phyloP scores from a whole-genome alignment of 2,329 filamentous ascomycete genomes.

The Rhytidhysteron rufulum region DNA sequence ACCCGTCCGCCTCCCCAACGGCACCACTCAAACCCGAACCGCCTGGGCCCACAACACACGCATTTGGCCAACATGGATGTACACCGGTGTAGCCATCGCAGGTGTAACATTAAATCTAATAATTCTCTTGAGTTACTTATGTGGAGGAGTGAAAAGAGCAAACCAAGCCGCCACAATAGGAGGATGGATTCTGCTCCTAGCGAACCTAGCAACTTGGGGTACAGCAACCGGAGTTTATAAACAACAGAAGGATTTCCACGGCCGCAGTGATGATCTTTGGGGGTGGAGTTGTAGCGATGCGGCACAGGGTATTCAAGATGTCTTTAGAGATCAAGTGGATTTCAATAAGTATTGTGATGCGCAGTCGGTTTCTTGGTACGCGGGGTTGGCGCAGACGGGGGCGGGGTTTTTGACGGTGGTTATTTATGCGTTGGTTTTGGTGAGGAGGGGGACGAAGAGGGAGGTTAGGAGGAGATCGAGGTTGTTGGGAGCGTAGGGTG shows the following conservation, averaged over 20 bases:
- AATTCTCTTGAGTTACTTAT: constrained; percentile 31
- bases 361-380: constrained; percentile 34
- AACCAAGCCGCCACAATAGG: constrained; percentile 29
- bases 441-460: constrained; percentile 28
- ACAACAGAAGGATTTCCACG: constrained; percentile 30
- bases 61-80: constrained; percentile 39
- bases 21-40: constrained; percentile 26
- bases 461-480: constrained; percentile 12
- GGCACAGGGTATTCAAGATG: constrained; percentile 33
- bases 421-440: constrained; percentile 25
- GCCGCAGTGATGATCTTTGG: constrained; percentile 38
- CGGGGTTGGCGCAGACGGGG: constrained; percentile 31
- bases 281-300: constrained; percentile 37
- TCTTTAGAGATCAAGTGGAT: constrained; percentile 32
- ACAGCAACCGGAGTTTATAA: constrained; percentile 32
- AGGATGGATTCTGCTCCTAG: constrained; percentile 22
- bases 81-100: constrained; percentile 29
- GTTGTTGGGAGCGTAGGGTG: constrained; percentile 3
- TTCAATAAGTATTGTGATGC: constrained; percentile 34
- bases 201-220: constrained; percentile 36
- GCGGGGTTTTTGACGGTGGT: constrained; percentile 24
- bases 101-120: constrained; percentile 31
- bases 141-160: constrained; percentile 24
- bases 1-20: constrained; percentile 11
- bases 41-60: constrained; percentile 37